Base-by-base conservation (phyloP, 345 rosid genomes). In the Acer negundo region DNA sequence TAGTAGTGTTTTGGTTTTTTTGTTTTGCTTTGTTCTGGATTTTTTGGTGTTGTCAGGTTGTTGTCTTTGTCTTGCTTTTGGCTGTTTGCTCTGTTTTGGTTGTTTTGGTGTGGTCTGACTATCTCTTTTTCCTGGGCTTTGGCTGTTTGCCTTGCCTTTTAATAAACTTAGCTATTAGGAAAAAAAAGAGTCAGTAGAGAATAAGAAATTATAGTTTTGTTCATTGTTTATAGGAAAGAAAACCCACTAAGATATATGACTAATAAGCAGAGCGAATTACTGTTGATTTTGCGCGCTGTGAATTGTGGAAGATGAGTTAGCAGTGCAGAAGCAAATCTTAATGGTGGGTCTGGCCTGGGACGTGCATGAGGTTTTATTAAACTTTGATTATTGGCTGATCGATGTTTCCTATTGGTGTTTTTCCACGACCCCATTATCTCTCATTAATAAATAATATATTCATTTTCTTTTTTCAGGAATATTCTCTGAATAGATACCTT, bases 241-340 rank as follows among this genome's bases (percentile, higher is more conserved):
- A 56, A 17, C 35, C 70, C 62, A 75, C 80, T 61, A 23, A 6
- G 47, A 61, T 75, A 58, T 49, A 62, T 16, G 0, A 73, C 17
- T 44, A 74, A 49, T 49, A 11, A 19, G 16, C 69, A 51, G 65
- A 58, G 46, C 62, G 62, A 49, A 49, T 49, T 13, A 77, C 69
- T 47, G 42, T 68, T 23, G 40, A 28, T 68, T 55, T 49, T 38
- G 75, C 3, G 31, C 31, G 31, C 84, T 86, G 86, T 89, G 83
- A 76, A 19, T 87, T 75, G 87, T 89, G 92, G 90, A 83, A 77
- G 80, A 87, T 89, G 90, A 89, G 84, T 77, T 56, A 80, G 81
- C 82, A 82, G 79, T 67, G 79, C 49, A 72, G 55, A 35, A 80
- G 85, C 74, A 79, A 84, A 23, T 16, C 4, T 4, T 10, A 65